These are phyloP conservation scores for Fusarium bactridioides DNA, from an alignment of 2,329 filamentous ascomycete genomes.

Conservation along the genomic window DNA sequence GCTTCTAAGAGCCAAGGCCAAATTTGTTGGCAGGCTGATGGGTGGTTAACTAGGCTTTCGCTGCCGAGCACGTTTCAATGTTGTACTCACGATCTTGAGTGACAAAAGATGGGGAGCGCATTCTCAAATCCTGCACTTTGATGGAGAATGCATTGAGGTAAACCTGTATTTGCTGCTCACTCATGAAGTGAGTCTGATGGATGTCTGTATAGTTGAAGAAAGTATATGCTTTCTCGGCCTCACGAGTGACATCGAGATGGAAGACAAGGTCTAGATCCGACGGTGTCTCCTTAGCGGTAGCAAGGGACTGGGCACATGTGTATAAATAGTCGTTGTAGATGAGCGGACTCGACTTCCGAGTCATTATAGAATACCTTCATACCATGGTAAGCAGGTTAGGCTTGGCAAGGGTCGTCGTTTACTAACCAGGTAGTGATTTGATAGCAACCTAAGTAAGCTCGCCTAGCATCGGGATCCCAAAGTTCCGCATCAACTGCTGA, in stretches of 20 bases:
- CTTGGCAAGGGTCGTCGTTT: neutral
- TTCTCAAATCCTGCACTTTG: neutral
- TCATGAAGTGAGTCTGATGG: neutral
- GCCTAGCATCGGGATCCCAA: neutral
- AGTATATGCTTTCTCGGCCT: neutral
- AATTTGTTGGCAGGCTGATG: neutral
- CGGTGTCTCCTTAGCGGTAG: neutral
- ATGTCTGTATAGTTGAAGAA: neutral
- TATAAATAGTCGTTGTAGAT: neutral
- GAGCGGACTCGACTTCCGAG: neutral
- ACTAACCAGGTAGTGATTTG: neutral
- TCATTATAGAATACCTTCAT: neutral
- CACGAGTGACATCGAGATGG: neutral
- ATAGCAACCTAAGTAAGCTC: neutral
- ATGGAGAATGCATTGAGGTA: neutral
- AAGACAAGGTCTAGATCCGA: neutral
- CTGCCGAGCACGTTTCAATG: neutral
- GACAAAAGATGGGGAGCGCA: neutral
- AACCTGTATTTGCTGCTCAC: neutral
- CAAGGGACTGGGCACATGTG: neutral
- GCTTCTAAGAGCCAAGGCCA: neutral
- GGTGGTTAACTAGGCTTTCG: neutral
- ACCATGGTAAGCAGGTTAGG: neutral
- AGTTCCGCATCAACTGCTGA: neutral
- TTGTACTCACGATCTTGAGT: neutral